Percentiles rank a stretch among this genome's conserved stretches.
These are phyloP conservation scores for Xylaria polymorpha DNA, from an alignment of 2,329 filamentous ascomycete genomes.

Conservation along the genomic window DNA sequence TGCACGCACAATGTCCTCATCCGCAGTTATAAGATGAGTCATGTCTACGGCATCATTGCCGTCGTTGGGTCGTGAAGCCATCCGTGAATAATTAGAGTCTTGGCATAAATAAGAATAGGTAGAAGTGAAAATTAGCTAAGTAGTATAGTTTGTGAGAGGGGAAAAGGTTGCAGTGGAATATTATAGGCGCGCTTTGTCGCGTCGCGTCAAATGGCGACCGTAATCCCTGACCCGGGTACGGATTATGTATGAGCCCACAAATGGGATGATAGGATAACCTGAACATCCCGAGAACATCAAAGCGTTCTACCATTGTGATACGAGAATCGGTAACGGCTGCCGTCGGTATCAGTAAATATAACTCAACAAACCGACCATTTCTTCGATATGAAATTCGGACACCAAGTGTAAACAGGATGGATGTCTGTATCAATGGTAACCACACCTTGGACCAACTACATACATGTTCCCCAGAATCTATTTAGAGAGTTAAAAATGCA, in stretches of 20 bases:
- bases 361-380: not conserved
- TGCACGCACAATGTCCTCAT: slow-evolving; percentile 21
- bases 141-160: no score
- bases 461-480: not conserved
- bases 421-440: not conserved
- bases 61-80: not conserved
- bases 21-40: slow-evolving; percentile 2
- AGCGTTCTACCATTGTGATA: not conserved
- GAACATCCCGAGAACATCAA: not conserved
- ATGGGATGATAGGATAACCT: not conserved
- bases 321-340: not conserved
- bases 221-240: not conserved
- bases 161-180: not conserved
- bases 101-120: no score
- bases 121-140: not conserved
- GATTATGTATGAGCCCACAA: not conserved
- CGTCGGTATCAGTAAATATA: not conserved
- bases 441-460: not conserved
- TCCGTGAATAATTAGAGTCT: not conserved
- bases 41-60: not conserved
- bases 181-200: not conserved
- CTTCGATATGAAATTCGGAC: not conserved
- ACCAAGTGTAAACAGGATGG: not conserved
- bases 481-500: not conserved
- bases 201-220: not conserved